Conservation (phyloP, 306 rosid species). For the Prunus davidiana region DNA sequence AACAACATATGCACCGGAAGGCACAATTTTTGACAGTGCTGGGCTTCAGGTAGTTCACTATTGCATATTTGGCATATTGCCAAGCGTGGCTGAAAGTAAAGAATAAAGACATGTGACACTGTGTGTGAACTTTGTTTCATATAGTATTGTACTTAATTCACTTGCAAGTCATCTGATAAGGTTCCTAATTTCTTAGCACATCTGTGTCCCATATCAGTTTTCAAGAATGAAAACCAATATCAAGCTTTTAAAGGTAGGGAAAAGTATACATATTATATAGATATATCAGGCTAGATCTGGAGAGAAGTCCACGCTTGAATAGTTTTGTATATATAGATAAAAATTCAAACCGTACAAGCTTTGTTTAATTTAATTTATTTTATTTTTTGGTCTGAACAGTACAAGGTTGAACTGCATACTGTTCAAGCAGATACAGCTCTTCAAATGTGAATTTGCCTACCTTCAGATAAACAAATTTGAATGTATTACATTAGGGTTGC, state of each 20-base stretch:
- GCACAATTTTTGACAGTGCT: slow-evolving; percentile 57
- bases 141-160: neutral
- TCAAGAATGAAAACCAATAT: neutral
- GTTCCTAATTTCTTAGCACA: neutral
- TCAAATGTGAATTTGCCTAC: neutral
- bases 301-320: neutral
- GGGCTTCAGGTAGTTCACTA: slow-evolving; percentile 62
- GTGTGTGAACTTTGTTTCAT: neutral
- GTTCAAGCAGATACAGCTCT: no score
- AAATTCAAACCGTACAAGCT: neutral
- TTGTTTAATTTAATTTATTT: no score
- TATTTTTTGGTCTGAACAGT: neutral
- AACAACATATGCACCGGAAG: slow-evolving; percentile 91
- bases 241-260: no score
- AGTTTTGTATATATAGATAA: no score
- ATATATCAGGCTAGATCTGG: neutral
- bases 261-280: no score
- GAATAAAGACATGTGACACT: neutral
- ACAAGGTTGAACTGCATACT: no score
- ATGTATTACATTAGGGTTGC: neutral
- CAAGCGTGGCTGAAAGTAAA: neutral
- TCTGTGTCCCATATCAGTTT: neutral
- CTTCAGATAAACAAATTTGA: neutral
- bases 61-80: neutral
- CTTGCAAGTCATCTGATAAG: neutral